phyloP scores from a whole-genome alignment of 768 basidiomycete species.

The Tubosaeta brunneosetosa region DNA sequence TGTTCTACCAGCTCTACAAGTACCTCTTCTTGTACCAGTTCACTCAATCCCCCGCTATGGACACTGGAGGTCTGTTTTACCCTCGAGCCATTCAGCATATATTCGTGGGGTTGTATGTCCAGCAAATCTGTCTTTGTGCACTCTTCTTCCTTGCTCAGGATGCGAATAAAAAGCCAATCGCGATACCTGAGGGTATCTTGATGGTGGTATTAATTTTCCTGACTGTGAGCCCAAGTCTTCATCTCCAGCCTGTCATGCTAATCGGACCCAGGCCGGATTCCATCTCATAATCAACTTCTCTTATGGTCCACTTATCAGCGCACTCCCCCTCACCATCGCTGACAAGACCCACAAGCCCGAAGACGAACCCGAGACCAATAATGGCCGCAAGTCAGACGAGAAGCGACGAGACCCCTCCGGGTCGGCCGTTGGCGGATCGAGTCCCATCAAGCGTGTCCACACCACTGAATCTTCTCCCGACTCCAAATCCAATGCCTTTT shows the following conservation, averaged over 20 bases:
- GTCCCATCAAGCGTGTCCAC: neutral
- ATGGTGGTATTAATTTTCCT: conserved; percentile 82
- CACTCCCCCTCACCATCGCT: conserved; percentile 76
- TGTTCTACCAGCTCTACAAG: conserved; percentile 81
- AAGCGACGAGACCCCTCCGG: conserved; percentile 14
- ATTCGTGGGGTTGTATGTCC: conserved; percentile 91
- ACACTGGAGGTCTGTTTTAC: conserved; percentile 94
- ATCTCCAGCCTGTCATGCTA: neutral
- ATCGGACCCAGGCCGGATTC: conserved; percentile 47
- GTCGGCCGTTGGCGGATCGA: conserved; percentile 6
- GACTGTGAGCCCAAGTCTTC: conserved; percentile 51
- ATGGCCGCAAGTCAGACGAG: conserved; percentile 9
- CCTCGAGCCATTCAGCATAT: conserved; percentile 91
- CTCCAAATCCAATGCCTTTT: conserved; percentile 2
- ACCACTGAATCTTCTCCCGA: conserved; percentile 3
- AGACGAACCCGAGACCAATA: neutral
- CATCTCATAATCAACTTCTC: conserved; percentile 72
- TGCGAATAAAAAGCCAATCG: conserved; percentile 45
- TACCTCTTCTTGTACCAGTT: conserved; percentile 81
- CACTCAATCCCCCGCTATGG: conserved; percentile 61
- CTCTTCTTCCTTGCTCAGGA: conserved; percentile 86
- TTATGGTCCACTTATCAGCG: conserved; percentile 69
- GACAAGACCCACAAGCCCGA: conserved; percentile 51
- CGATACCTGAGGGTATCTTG: conserved; percentile 70
- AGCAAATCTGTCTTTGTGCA: conserved; percentile 78